These are phyloP conservation scores for Hamigera avellanea DNA, from an alignment of 495 filamentous ascomycete genomes.

Conservation along the genomic window DNA sequence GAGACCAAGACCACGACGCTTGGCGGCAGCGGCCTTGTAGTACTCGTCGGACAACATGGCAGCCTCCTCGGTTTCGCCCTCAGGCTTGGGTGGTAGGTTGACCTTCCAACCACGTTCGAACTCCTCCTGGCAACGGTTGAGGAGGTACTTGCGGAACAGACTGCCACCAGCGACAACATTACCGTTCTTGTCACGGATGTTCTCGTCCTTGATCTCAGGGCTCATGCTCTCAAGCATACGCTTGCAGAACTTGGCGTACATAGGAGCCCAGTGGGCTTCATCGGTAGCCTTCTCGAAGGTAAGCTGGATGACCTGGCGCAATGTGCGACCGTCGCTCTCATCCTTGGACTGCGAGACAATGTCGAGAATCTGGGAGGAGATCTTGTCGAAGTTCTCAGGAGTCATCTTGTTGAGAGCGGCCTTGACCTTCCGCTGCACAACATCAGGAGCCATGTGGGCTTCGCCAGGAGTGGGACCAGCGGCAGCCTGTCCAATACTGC, in stretches of 20 bases:
- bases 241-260: constrained; percentile 99
- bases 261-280: constrained; percentile 96
- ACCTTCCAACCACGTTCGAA: constrained; percentile 98
- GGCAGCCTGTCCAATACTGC: constrained; percentile 44
- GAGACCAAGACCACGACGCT: constrained; percentile 91
- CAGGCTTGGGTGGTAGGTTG: constrained; percentile 70
- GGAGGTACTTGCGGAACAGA: constrained; percentile 95
- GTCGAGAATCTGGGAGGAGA: constrained; percentile 80
- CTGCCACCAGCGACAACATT: constrained; percentile 83
- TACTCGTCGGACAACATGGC: constrained; percentile 93
- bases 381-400: constrained; percentile 95
- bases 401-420: constrained; percentile 99
- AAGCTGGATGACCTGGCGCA: constrained; percentile 95
- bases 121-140: constrained; percentile 97
- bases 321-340: constrained; percentile 84
- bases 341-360: constrained; percentile 94
- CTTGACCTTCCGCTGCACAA: constrained; percentile 98
- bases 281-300: constrained; percentile 99
- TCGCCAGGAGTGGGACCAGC: constrained; percentile 43
- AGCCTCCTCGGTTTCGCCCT: constrained; percentile 61
- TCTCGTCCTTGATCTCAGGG: constrained; percentile 88
- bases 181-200: constrained; percentile 72
- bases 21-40: constrained; percentile 89
- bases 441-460: constrained; percentile 68
- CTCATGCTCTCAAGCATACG: constrained; percentile 95